Conservation (phyloP, 352 stramenopile genomes). For the Phytophthora constricta region DNA sequence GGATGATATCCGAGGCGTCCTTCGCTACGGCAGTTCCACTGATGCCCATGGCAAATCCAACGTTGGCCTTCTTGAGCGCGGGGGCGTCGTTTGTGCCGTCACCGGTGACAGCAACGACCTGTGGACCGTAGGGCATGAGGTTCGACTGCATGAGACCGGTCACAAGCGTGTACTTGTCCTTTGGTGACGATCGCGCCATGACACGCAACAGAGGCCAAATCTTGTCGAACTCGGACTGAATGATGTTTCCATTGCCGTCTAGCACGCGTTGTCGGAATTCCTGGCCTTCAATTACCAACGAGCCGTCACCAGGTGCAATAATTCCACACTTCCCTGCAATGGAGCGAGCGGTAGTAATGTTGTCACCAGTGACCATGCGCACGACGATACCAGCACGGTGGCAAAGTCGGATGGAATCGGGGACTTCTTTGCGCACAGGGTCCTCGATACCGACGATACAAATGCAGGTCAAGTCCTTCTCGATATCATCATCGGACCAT, state of each 20-base stretch:
- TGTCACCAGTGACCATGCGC: constrained; percentile 99
- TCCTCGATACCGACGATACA: constrained; percentile 95
- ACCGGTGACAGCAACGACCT: constrained; percentile 96
- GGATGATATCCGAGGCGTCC: constrained; percentile 96
- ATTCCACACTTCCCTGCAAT: constrained; percentile 85
- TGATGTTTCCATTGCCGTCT: constrained; percentile 71
- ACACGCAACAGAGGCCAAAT: constrained; percentile 93
- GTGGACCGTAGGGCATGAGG: constrained; percentile 71
- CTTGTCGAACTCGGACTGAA: constrained; percentile 91
- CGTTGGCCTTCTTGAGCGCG: constrained; percentile 96
- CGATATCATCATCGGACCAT: constrained; percentile 80
- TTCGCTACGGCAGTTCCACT: constrained; percentile 95
- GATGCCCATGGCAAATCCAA: constrained; percentile 98
- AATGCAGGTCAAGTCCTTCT: constrained; percentile 90
- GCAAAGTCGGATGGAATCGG: constrained; percentile 92
- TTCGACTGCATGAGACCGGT: constrained; percentile 92
- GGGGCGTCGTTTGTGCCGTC: constrained; percentile 98
- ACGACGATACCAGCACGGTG: constrained; percentile 96
- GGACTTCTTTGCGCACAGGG: constrained; percentile 93
- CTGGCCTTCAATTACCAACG: constrained; percentile 71
- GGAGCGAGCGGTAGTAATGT: constrained; percentile 92
- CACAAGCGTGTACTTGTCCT: constrained; percentile 98
- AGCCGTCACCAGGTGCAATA: constrained; percentile 53
- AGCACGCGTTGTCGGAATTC: constrained; percentile 76
- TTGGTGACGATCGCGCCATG: constrained; percentile 93